Conservation (phyloP, 208 protist species). For the Acanthamoeba sp. region DNA sequence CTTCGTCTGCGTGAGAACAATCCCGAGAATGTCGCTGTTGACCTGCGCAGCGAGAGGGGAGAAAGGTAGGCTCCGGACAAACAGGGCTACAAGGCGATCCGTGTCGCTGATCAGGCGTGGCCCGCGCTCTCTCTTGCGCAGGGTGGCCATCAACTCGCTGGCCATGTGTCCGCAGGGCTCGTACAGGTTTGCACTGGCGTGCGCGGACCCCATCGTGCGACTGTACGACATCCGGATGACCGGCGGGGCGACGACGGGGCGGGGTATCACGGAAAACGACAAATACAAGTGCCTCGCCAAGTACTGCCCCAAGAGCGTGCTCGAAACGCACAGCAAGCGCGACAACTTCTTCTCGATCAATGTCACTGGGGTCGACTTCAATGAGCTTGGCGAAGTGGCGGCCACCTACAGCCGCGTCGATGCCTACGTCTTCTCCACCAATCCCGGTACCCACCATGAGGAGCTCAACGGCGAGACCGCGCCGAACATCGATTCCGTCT, state of each 20-base stretch:
- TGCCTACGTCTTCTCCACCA: background rate
- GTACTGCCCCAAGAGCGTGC: background rate
- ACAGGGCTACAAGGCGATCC: background rate
- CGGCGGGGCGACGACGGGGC: background rate
- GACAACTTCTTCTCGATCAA: background rate
- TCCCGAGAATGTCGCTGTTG: conserved; percentile 30
- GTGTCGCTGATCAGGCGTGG: too few species aligned
- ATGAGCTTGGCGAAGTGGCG: background rate
- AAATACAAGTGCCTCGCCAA: background rate
- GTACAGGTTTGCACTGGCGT: background rate
- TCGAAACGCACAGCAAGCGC: background rate
- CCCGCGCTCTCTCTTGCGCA: too few species aligned
- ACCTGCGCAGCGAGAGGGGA: background rate
- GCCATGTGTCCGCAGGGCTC: conserved; percentile 33
- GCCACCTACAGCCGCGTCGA: conserved; percentile 22
- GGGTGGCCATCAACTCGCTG: conserved; percentile 6
- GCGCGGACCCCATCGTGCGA: conserved; percentile 8
- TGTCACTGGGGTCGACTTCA: background rate
- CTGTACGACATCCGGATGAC: conserved; percentile 22
- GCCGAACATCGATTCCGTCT: background rate
- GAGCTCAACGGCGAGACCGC: background rate
- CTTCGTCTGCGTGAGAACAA: conserved; percentile 31
- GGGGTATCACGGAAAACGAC: background rate
- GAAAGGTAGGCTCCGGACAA: background rate
- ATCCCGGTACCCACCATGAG: background rate